Base-by-base conservation (phyloP, 345 rosid genomes). In the Brassica carinata region DNA sequence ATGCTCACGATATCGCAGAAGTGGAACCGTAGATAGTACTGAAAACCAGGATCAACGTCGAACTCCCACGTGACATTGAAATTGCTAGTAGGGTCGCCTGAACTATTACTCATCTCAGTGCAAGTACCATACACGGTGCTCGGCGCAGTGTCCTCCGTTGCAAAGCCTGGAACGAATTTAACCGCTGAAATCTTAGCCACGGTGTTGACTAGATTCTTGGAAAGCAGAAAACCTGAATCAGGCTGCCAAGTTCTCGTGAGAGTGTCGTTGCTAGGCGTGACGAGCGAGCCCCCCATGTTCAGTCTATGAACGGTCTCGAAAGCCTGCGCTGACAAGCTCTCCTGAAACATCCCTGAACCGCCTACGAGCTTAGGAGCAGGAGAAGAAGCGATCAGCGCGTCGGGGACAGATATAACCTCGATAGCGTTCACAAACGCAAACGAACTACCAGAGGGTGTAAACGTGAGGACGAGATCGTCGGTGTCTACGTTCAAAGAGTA, bases 211-310 rank as follows among this genome's bases (percentile, higher is more conserved):
- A 86, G 79, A 76, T 87, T 88, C 62, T 69, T 48, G 13, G 74
- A 71, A 5, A 77, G 68, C 0, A 88, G 86, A 77, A 81, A 93
- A 31, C 15, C 45, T 2, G 81, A 74, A 51, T 91, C 98, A 30
- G 96, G 86, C 72, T 87, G 81, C 98, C 99, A 95, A 80, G 90
- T 91, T 74, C 99, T 86, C 64, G 89, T 82, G 8, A 95, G 88
- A 4, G 93, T 90, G 84, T 95, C 99, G 64, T 89, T 90, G 30
- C 34, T 77, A 17, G 79, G 64, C 5, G 93, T 71, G 57, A 95
- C 85, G 3, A 71, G 34, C 0, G 91, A 74, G 31, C 99, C 99
- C 0, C 99, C 99, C 99, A 95, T 93, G 84, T 95, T 95, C 76
- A 93, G 88, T 79, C 99, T 85, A 72, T 82, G 84, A 64, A 89